Conservation (phyloP, 441 rosid genomes). For the Aquilaria agallochum region DNA sequence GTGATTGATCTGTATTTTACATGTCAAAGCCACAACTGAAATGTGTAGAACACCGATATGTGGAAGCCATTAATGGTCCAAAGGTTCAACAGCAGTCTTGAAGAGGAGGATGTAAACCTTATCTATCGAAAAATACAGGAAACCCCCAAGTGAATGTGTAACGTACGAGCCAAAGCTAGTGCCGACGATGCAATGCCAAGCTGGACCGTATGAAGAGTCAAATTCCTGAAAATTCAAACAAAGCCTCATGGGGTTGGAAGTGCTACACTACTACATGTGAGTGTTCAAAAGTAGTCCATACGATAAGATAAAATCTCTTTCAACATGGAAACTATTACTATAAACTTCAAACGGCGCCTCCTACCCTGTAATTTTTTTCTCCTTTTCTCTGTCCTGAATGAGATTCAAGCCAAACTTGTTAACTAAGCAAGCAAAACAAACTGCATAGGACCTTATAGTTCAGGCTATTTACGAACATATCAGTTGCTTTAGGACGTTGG, state of each 20-base stretch:
- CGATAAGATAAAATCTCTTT: background rate
- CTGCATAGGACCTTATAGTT: too few relatives aligned
- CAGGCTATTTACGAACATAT: too few relatives aligned
- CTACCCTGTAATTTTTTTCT: background rate
- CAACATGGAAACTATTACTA: too few relatives aligned
- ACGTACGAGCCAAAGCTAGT: constrained; percentile 97
- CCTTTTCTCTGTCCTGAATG: background rate
- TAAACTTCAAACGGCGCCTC: too few relatives aligned
- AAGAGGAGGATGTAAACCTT: constrained; percentile 90
- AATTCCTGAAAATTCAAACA: constrained; percentile 61
- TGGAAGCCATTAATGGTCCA: constrained; percentile 41
- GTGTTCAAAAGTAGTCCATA: background rate
- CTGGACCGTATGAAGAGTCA: constrained; percentile 85
- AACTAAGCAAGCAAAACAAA: background rate
- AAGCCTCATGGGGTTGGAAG: background rate
- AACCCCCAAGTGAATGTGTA: constrained; percentile 91
- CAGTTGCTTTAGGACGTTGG: too few relatives aligned
- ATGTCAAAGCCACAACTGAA: constrained; percentile 4
- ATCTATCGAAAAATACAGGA: constrained; percentile 90
- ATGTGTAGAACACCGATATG: constrained; percentile 5
- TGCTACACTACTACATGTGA: too few relatives aligned
- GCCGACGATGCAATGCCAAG: constrained; percentile 99
- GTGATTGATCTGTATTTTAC: constrained; percentile 13
- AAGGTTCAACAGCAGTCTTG: constrained; percentile 92
- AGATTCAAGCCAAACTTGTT: background rate